phyloP scores from a whole-genome alignment of 1,139 yeast species.

The Yamadazyma mexicana region DNA sequence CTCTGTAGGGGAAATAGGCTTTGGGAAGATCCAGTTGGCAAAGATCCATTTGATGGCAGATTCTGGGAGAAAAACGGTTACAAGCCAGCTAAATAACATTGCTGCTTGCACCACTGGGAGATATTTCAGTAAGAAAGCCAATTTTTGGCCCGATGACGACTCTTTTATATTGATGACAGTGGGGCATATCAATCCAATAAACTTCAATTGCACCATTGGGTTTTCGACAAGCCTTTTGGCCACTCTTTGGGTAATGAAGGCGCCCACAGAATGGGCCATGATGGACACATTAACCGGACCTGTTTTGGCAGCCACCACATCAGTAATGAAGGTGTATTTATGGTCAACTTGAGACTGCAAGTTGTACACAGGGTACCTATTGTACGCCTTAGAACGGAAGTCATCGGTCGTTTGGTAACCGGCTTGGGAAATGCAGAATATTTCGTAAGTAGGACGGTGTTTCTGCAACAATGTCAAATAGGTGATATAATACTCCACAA shows the following conservation, averaged over 20 bases:
- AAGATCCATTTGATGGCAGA: conserved; percentile 22
- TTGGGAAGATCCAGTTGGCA: conserved; percentile 20
- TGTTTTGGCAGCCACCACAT: conserved; percentile 20
- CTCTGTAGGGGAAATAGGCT: conserved; percentile 19
- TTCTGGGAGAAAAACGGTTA: conserved; percentile 24
- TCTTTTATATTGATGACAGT: conserved; percentile 57
- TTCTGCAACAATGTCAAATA: conserved; percentile 48
- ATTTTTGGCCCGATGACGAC: conserved; percentile 48
- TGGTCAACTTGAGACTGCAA: conserved; percentile 55
- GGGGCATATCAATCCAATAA: conserved; percentile 65
- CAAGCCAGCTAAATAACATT: conserved; percentile 19
- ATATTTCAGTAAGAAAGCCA: conserved; percentile 29
- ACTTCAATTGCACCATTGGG: conserved; percentile 22
- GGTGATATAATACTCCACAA: conserved; percentile 55
- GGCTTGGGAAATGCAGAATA: conserved; percentile 56
- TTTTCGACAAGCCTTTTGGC: conserved; percentile 26
- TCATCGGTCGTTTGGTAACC: conserved; percentile 44
- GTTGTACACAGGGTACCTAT: conserved; percentile 25
- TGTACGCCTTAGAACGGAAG: conserved; percentile 7
- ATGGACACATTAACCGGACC: conserved; percentile 38
- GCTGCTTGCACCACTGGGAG: conserved; percentile 36
- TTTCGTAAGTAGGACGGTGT: conserved; percentile 44
- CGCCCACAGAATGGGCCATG: conserved; percentile 65
- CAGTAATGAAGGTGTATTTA: conserved; percentile 40
- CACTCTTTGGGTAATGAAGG: conserved; percentile 55